Base-by-base conservation (phyloP, 2,329 filamentous ascomycete genomes). In the Aspergillus aculeatinus region DNA sequence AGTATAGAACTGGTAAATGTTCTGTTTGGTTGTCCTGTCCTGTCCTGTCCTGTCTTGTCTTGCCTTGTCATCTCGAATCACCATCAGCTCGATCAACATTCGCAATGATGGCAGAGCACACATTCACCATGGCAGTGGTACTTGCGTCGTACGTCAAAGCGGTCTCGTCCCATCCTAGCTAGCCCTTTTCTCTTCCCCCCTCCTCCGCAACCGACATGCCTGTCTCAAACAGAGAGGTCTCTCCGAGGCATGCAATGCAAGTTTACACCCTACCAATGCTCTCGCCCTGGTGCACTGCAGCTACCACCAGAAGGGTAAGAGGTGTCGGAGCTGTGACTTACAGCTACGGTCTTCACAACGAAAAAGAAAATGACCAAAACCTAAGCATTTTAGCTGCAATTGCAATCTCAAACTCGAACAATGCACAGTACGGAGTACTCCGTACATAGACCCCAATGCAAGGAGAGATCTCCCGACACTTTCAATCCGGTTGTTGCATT, bases 1-100 rank as follows among this genome's bases (percentile, higher is more conserved):
- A 48, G 16, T 44, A 44, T 44, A 19, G 19, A 16, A 19, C 14
- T 9, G 39, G 39, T 44, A 44, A 44, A 16, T 44, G 39, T 44
- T 44, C 39, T 19, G 44, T 54, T 56, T 25, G 57, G 51, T 55
- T 59, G 57, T 52, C 51, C 51, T 55, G 52, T 47, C 47, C 51
- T 52, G 55, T 59, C 48, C 51, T 51, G 25, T 27, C 25, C 25
- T 27, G 25, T 27, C 27, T 7, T 48, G 27, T 11, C 23, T 19
- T 48, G 27, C 10, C 23, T 27, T 55, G 14, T 27, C 25, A 5
- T 23, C 21, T 48, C 12, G 25, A 54, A 50, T 25, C 27, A 7
- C n/a, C 25, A 47, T 27, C n/a, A 47, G 27, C 31, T 55, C 27
- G 33, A 55, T 12, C 39, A 55, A 48, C 27, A 55, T 23, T 27